These are phyloP conservation scores for Globisporangium okanoganense DNA, from an alignment of 352 stramenopile genomes.

Conservation along the genomic window DNA sequence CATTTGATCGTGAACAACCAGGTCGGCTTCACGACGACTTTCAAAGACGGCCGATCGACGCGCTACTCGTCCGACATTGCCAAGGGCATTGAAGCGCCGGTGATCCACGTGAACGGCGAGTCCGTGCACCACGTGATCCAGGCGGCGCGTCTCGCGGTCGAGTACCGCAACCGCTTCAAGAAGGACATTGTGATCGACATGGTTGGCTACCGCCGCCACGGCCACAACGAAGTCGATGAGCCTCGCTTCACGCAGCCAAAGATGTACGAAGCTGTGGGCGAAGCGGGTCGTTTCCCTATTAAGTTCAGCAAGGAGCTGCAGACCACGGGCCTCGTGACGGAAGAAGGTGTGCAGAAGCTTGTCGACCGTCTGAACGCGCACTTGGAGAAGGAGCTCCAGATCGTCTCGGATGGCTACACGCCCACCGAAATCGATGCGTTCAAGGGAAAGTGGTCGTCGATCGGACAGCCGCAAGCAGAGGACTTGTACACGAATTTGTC, in stretches of 20 bases:
- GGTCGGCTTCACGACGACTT: conserved; percentile 88
- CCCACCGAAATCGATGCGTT: conserved; percentile 72
- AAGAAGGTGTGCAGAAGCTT: conserved; percentile 51
- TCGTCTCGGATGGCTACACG: conserved; percentile 53
- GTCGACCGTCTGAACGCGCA: conserved; percentile 55
- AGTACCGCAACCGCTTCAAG: conserved; percentile 80
- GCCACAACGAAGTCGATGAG: conserved; percentile 90
- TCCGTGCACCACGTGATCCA: conserved; percentile 73
- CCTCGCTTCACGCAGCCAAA: conserved; percentile 86
- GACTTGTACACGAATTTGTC: conserved; percentile 51
- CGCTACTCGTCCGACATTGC: conserved; percentile 83
- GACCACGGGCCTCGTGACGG: conserved; percentile 45
- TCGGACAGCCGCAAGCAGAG: conserved; percentile 38
- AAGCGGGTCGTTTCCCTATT: conserved; percentile 59
- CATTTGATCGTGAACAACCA: conserved; percentile 91
- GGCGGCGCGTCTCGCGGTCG: conserved; percentile 65
- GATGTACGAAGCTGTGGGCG: conserved; percentile 79
- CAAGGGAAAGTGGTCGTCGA: conserved; percentile 61
- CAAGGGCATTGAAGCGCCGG: conserved; percentile 74
- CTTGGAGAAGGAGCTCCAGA: conserved; percentile 58
- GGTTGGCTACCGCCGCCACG: conserved; percentile 78
- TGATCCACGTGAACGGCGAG: conserved; percentile 90
- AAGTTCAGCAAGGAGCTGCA: conserved; percentile 73
- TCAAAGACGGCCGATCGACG: conserved; percentile 72
- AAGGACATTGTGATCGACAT: conserved; percentile 88